Conservation (phyloP, 768 basidiomycete genomes). For the Saitozyma podzolica region DNA sequence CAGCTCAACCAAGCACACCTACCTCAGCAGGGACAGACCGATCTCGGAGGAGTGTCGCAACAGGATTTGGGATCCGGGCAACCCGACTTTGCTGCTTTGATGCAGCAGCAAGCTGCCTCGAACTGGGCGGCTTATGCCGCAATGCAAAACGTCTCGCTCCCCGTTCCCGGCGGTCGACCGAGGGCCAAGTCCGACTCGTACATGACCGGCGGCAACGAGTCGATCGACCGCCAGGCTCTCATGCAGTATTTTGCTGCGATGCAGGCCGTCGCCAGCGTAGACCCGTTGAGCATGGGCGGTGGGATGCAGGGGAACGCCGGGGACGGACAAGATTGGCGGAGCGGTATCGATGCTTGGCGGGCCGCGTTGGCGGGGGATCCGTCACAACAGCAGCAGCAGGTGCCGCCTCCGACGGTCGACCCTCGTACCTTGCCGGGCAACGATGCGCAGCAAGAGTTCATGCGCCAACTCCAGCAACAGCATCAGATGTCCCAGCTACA, state of each 20-base stretch:
- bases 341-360: slow-evolving; percentile 35
- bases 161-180: slow-evolving; percentile 19
- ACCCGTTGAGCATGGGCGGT: slow-evolving; percentile 5
- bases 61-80: neutral
- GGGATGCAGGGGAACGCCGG: neutral
- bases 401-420: slow-evolving; percentile 23
- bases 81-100: slow-evolving; percentile 20
- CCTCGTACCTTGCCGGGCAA: slow-evolving; percentile 36
- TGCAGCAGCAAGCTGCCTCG: slow-evolving; percentile 18
- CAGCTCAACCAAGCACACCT: neutral
- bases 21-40: slow-evolving; percentile 9
- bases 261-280: slow-evolving; percentile 1
- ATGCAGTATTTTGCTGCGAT: slow-evolving; percentile 11
- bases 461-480: slow-evolving; percentile 18
- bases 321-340: slow-evolving; percentile 24
- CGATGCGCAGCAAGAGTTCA: slow-evolving; percentile 8
- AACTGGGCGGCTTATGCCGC: slow-evolving; percentile 16
- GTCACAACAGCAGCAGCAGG: slow-evolving; percentile 3
- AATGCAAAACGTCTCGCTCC: neutral
- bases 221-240: slow-evolving; percentile 29
- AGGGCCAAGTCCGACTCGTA: slow-evolving; percentile 46
- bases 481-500: slow-evolving; percentile 36
- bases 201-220: slow-evolving; percentile 12
- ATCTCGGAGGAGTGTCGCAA: slow-evolving; percentile 1
- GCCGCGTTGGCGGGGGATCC: slow-evolving; percentile 3